Base-by-base conservation (phyloP, 1,139 yeast genomes). In the Candida dubliniensis region DNA sequence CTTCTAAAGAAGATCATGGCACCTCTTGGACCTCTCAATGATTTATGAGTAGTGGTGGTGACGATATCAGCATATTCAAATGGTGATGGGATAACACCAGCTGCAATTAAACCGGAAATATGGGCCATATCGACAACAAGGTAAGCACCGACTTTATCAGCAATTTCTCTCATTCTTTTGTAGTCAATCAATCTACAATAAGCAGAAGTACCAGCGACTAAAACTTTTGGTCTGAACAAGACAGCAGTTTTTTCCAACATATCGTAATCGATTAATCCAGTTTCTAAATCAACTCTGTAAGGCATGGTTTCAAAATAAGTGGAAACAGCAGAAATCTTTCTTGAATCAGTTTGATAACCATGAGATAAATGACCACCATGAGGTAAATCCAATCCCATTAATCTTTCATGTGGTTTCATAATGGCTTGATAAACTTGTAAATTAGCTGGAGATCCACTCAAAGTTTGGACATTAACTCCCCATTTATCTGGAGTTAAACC, bases 261-360 rank as follows among this genome's bases (percentile, higher is more conserved):
- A 57, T 90, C 97, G 66, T 91, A 91, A 71, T 91, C 97, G 55
- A 91, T 90, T 54, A 90, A 60, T 36, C 97, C 98, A 47, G 97
- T 90, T 50, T 76, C 76, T 61, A 30, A 30, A n/a, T 30, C 32
- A 30, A 30, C 32, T 30, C 32, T 81, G 76, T 91, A 91, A 32
- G 98, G 97, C 96, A 91, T 89, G 49, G 97, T 90, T 74, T 89
- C 95, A 74, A 91, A 91, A 70, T 91, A 91, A 61, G 89, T 91
- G 41, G 97, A 90, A 51, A 91, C 84, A 59, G 80, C 89, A 14
- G 96, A 87, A 57, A 91, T 90, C 76, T 91, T 91, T 52, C 91
- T 79, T 47, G 89, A 76, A 53, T 86, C 84, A 42, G 96, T 87
- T 72, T 90, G 96, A 73, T 91, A 91, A 50, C 98, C 98, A 64